Base-by-base conservation (phyloP, 2,329 filamentous ascomycete genomes). In the Aspergillus piperis region DNA sequence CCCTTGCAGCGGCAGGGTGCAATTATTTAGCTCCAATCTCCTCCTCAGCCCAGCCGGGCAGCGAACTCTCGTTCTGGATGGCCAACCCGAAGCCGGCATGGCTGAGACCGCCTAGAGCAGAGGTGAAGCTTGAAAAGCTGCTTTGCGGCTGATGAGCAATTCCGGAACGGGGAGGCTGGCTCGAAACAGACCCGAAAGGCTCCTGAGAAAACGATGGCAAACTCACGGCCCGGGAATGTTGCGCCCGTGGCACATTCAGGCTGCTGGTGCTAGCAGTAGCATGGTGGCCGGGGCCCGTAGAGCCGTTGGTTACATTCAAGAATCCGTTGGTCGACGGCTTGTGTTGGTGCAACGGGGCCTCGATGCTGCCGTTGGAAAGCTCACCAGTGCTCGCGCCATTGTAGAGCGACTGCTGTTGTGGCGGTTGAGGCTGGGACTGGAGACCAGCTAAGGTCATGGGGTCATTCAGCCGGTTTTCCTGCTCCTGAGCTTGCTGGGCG, bases 171-270 rank as follows among this genome's bases (percentile, higher is more conserved):
- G 70, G 62, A 59, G 77, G 61, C 53, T 78, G 72, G 38, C 67
- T 68, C 7, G 74, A 72, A 49, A 74, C 71, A 23, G 80, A 78
- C 10, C 79, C 80, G 68, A 85, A 84, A 11, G 82, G 79, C 48
- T 85, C 84, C 64, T 88, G 84, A 2, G 84, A 85, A 73, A 88
- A 88, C 5, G 85, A 86, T 1, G 95, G 95, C 71, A 99, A 81
- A 74, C 92, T 96, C 61, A 97, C 92, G 36, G 95, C 92, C 39
- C 95, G 89, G 71, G 87, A 94, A 72, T 90, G 87, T 64, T 84
- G 83, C 47, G 83, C 82, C 59, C 84, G 82, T 48, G 81, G 81
- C 58, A 80, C 78, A 57, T 78, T 84, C 57, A 86, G 73, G 65
- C 74, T 79, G 62, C 76, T 78, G 59, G 86, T 88, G 54, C 86